Evolutionary conservation across 139 green algal genomes (phyloP).

Genomic region (Diplosphaera chodatii): DNA sequence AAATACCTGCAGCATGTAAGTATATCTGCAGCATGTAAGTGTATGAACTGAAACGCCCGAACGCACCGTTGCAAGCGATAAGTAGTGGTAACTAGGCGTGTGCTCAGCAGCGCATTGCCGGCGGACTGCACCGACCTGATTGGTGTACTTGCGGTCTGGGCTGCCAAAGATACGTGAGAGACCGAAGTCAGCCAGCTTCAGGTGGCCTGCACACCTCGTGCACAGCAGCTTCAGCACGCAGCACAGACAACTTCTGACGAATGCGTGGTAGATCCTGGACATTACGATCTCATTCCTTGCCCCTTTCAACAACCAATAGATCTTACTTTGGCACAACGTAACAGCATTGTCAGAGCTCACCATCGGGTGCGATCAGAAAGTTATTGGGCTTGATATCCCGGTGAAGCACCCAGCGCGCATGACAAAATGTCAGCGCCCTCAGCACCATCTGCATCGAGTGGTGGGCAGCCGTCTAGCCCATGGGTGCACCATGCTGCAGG

Average conservation of each 20-base stretch:
- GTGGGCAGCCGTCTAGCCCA: no score
- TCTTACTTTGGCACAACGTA: background rate
- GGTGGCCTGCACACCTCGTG: slow-evolving; percentile 43
- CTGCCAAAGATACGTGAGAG: slow-evolving; percentile 66
- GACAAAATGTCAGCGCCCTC: slow-evolving; percentile 54
- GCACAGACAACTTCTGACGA: no score
- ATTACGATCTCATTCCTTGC: no score
- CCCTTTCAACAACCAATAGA: no score
- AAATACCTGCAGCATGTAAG: slow-evolving; percentile 69
- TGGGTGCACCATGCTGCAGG: no score
- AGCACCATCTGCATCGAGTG: slow-evolving; percentile 68
- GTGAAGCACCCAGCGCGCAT: slow-evolving; percentile 76
- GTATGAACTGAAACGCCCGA: no score
- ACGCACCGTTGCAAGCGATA: no score
- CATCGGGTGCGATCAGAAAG: slow-evolving; percentile 57
- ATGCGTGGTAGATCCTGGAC: no score
- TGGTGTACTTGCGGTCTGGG: slow-evolving; percentile 62
- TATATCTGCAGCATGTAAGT: background rate
- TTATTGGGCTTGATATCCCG: slow-evolving; percentile 92
- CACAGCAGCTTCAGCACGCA: no score
- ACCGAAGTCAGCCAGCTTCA: slow-evolving; percentile 91
- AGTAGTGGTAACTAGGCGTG: no score
- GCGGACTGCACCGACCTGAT: slow-evolving; percentile 53
- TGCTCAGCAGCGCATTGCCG: no score
- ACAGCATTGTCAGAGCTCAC: background rate